These are phyloP conservation scores for Candida ulmi DNA, from an alignment of 805 yeast genomes.

Conservation along the genomic window DNA sequence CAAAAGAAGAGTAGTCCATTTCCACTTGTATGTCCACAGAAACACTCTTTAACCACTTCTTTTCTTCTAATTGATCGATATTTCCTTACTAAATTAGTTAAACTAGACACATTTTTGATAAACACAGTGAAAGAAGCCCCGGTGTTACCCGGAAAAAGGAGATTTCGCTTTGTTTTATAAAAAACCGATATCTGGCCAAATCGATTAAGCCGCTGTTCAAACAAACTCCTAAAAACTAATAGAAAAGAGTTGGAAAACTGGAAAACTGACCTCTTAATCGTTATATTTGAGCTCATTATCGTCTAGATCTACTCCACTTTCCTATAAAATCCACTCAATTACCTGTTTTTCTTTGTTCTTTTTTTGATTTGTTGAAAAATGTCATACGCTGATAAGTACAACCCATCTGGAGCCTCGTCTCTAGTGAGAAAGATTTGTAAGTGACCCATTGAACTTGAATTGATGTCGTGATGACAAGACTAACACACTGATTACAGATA, in stretches of 20 bases:
- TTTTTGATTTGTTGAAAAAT: slow-evolving; percentile 5
- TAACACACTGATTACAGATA: slow-evolving; percentile 37
- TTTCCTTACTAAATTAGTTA: too few relatives aligned
- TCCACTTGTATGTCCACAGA: too few relatives aligned
- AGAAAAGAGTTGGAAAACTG: slow-evolving; percentile 4
- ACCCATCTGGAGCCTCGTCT: slow-evolving; percentile 23
- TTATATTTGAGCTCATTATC: too few relatives aligned
- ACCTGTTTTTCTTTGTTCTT: background rate
- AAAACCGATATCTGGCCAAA: background rate
- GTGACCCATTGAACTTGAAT: too few relatives aligned
- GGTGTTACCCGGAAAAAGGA: background rate
- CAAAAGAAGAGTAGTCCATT: background rate
- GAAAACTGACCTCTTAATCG: too few relatives aligned
- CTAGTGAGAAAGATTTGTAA: slow-evolving; percentile 35
- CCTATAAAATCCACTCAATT: too few relatives aligned
- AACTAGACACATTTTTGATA: too few relatives aligned
- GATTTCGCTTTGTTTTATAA: background rate
- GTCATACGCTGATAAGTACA: slow-evolving; percentile 17
- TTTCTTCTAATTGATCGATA: too few relatives aligned
- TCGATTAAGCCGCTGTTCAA: background rate
- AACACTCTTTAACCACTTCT: too few relatives aligned
- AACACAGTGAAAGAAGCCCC: too few relatives aligned
- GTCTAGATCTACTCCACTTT: too few relatives aligned
- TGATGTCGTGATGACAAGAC: too few relatives aligned
- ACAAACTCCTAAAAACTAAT: background rate